Base-by-base conservation (phyloP, 805 yeast species). In the Saccharomycopsis guyanensis region DNA sequence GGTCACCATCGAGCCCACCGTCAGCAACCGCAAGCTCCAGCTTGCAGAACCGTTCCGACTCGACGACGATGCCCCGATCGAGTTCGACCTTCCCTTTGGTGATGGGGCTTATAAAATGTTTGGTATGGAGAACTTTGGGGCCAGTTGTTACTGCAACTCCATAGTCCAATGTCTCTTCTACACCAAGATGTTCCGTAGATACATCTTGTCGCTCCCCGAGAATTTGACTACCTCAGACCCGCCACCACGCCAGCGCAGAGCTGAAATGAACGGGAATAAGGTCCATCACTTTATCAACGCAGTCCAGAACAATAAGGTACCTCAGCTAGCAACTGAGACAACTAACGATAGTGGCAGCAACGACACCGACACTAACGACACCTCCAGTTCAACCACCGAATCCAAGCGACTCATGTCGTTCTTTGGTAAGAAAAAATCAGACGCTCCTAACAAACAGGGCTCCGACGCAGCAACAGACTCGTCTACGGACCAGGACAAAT, bases 141-240 rank as follows among this genome's bases (percentile, higher is more conserved):
- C 88, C 60, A 88, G 97, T 0, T 93, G 97, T 66, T 91, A 91
- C 66, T 86, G 95, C 64, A 93, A 93, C 57, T 86, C 96, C 7
- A 85, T 93, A 25, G 66, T 93, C 20, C 98, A 93, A 61, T 86
- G 95, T 54, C 71, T 91, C 7, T 91, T 76, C 67, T 81, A 84
- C 64, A 73, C 91, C 3, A 71, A 74, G 22, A 73, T 72, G 24
- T 87, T 93, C 57, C 73, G 97, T 39, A 63, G 68, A 15, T 71
- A 70, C 44, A 59, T 84, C 1, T 60, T 78, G 41, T 63, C 66
- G 43, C 70, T 69, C 50, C 84, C 84, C 3, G 53, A 56, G 5
- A 62, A 66, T n/a, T 42, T 51, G n/a, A 20, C 15, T 8, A 25
- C 29, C 12, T 10, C 22, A 3, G 31, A 7, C 6, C 10, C 18